Conservation (phyloP, 1,139 yeast genomes). For the Scheffersomyces insectosa region DNA sequence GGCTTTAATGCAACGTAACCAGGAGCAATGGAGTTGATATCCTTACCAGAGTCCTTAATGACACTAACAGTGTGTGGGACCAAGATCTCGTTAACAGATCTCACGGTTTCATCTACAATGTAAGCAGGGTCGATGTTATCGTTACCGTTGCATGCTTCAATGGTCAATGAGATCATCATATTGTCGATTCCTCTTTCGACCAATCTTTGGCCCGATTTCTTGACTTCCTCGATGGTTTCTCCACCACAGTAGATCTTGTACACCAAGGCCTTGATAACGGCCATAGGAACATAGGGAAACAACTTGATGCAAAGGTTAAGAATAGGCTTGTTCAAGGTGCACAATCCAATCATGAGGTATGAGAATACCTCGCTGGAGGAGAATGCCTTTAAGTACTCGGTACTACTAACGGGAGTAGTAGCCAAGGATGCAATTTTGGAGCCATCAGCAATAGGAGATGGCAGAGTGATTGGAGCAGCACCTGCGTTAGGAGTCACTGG, state of each 20-base stretch:
- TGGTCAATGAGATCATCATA: slow-evolving; percentile 92
- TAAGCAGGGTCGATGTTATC: slow-evolving; percentile 60
- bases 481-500: background rate
- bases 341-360: slow-evolving; percentile 64
- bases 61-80: slow-evolving; percentile 66
- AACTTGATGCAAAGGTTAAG: slow-evolving; percentile 59
- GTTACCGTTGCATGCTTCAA: slow-evolving; percentile 87
- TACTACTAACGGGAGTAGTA: slow-evolving; percentile 3
- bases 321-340: slow-evolving; percentile 63
- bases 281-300: slow-evolving; percentile 78
- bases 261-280: slow-evolving; percentile 67
- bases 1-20: slow-evolving; percentile 92
- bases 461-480: no score
- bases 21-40: slow-evolving; percentile 67
- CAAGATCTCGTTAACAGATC: slow-evolving; percentile 68
- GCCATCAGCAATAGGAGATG: background rate
- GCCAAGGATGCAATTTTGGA: background rate
- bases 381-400: slow-evolving; percentile 38
- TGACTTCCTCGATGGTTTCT: slow-evolving; percentile 69
- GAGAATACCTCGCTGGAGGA: slow-evolving; percentile 52
- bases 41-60: slow-evolving; percentile 43
- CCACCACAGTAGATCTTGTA: slow-evolving; percentile 93
- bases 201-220: slow-evolving; percentile 66
- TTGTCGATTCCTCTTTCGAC: slow-evolving; percentile 77
- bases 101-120: slow-evolving; percentile 65